phyloP scores from a whole-genome alignment of 2,329 filamentous ascomycete genomes.

The Monosporascus sp. region DNA sequence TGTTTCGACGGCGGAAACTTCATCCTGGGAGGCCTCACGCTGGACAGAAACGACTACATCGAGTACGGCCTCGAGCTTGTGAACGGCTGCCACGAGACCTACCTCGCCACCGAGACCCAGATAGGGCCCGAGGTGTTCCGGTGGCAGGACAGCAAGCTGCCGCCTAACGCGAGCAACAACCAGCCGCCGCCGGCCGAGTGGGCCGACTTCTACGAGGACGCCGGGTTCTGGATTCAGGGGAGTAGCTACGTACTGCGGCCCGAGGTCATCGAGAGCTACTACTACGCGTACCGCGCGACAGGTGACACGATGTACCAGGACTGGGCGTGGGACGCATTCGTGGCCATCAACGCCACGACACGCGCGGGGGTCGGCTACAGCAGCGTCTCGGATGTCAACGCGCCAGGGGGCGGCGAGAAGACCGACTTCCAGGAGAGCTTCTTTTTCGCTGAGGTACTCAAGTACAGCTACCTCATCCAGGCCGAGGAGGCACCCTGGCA shows the following conservation, averaged over 20 bases:
- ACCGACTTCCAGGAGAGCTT: constrained; percentile 78
- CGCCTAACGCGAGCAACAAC: constrained; percentile 34
- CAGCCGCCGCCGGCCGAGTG: constrained; percentile 37
- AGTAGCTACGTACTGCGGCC: constrained; percentile 64
- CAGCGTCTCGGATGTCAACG: constrained; percentile 61
- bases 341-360: constrained; percentile 59
- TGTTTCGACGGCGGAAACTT: constrained; percentile 85
- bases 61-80: constrained; percentile 70
- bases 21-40: constrained; percentile 70
- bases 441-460: constrained; percentile 81
- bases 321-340: constrained; percentile 77
- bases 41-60: constrained; percentile 60
- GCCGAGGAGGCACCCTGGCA: constrained; percentile 52
- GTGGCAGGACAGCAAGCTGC: constrained; percentile 46
- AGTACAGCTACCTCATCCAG: constrained; percentile 74
- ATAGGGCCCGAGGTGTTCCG: constrained; percentile 72
- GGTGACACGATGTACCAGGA: constrained; percentile 72
- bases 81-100: constrained; percentile 68
- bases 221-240: constrained; percentile 67
- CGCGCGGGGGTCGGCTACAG: constrained; percentile 62
- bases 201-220: constrained; percentile 53
- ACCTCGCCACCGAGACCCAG: constrained; percentile 58
- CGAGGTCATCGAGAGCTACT: constrained; percentile 78
- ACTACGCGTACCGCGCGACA: constrained; percentile 81
- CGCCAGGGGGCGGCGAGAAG: constrained; percentile 51